Base-by-base conservation (phyloP, 2,329 filamentous ascomycete species). In the Stromatinia cepivora region DNA sequence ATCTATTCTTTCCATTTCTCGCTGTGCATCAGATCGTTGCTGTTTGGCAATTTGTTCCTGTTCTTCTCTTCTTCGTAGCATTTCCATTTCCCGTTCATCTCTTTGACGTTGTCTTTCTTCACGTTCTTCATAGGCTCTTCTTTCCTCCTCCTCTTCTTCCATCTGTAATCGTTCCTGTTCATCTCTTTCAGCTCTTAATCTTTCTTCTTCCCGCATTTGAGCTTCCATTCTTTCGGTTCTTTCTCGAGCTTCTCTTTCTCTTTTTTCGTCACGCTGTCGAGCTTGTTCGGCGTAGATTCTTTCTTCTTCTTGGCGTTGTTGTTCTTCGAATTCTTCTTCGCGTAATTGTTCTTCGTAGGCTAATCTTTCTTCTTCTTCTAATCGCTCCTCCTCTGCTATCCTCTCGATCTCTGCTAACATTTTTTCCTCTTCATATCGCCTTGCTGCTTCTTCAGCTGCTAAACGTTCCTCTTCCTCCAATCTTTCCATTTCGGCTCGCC, bases 111-210 rank as follows among this genome's bases (percentile, higher is more conserved):
- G 39, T 45, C 61, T 59, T 17, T 59, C 57, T 0, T 20, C 45
- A 34, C 63, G 22, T 22, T 65, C 67, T n/a, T 67, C 31, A 5
- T 66, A 53, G 3, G 63, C 62, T 11, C 68, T 67, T 28, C 64
- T 50, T 39, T 70, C 62, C n/a, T 69, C 59, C 8, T 69, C 66
- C 45, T 69, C 69, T 13, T 70, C 62, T 11, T 69, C 66, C 34
- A 65, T 61, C 53, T 69, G 52, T n/a, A 68, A 46, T 25, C 57
- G 48, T 53, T 63, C 66, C 25, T 68, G 34, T 39, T 68, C 66
- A 63, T 68, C 57, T 17, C 65, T 67, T 9, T 63, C 61, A 8
- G 46, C 61, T 3, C 61, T 63, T 11, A 52, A 63, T 13, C 61
- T 22, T 63, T 63, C 61, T 22, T 63, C 61, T 25, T 63, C 46